Base-by-base conservation (phyloP, 1,284 basidiomycete species). In the Cystobasidiaceae sp. region DNA sequence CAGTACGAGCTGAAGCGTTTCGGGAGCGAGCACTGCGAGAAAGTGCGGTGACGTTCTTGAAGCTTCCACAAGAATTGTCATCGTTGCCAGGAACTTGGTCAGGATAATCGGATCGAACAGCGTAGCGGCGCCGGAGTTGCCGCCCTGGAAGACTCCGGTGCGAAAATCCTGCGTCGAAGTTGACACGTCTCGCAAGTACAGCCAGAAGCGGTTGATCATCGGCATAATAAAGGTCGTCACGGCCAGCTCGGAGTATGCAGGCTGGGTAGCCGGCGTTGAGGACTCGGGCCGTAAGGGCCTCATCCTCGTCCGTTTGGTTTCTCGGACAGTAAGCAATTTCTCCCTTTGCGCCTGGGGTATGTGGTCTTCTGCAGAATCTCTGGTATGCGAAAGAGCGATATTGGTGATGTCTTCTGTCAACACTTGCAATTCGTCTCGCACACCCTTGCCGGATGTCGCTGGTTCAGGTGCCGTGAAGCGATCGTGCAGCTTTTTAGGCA, bases 161-260 rank as follows among this genome's bases (percentile, higher is more conserved):
- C 76, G 79, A 54, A 78, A 76, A 58, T 74, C 75, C 57, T 81
- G 79, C 0, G 83, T 78, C 1, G 85, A 87, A 48, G 82, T 81
- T 69, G 87, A 83, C 71, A 89, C 86, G 71, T 93, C 89, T 15
- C 88, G 84, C 45, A 93, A 82, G 77, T 91, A 89, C n/a, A 83
- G 75, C 89, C 91, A 94, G 77, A 97, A 94, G 7, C 87, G 85
- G 71, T 91, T 89, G 75, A 97, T 82, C 32, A 97, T 79, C 0
- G 94, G 94, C 60, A 87, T 84, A 57, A 96, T 82, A 77, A 94
- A 96, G 76, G 79, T 86, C 73, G 91, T 89, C 0, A 88, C 88
- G 0, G 90, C 90, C 27, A 94, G 79, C 48, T 84, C 81, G n/a
- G 83, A 85, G 77, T 88, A 93, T 3, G 67, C 68, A 34, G 58